phyloP scores from a whole-genome alignment of 306 rosid species.

The Dicorynia guianensis region DNA sequence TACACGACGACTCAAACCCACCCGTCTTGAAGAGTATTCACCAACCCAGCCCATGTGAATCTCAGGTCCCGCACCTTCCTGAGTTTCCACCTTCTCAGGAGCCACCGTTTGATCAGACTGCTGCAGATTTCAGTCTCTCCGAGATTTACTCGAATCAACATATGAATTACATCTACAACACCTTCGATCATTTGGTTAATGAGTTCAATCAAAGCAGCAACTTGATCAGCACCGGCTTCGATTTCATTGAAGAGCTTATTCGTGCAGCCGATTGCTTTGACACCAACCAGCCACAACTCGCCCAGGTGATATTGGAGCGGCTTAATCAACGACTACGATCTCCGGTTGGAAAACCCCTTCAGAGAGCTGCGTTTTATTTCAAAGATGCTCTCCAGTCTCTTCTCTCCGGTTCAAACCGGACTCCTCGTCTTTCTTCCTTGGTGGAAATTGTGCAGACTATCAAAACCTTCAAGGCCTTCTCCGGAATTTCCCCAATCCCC shows the following conservation, averaged over 20 bases:
- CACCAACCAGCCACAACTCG: slow-evolving; percentile 61
- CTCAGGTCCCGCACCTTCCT: slow-evolving; percentile 43
- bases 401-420: slow-evolving; percentile 58
- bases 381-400: slow-evolving; percentile 79
- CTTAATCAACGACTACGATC: slow-evolving; percentile 68
- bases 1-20: slow-evolving; percentile 61
- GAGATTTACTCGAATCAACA: slow-evolving; percentile 62
- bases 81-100: slow-evolving; percentile 59
- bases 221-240: slow-evolving; percentile 49
- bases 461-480: slow-evolving; percentile 69
- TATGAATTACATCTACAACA: slow-evolving; percentile 30
- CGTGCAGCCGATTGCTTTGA: slow-evolving; percentile 85
- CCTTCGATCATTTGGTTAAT: slow-evolving; percentile 40
- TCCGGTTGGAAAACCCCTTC: slow-evolving; percentile 62
- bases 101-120: slow-evolving; percentile 63
- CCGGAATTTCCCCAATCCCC: slow-evolving; percentile 76
- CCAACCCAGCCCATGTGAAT: slow-evolving; percentile 34
- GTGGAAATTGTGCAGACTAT: slow-evolving; percentile 80
- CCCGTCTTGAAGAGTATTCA: slow-evolving; percentile 44
- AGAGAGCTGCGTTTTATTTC: slow-evolving; percentile 78
- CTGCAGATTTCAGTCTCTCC: slow-evolving; percentile 53
- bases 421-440: slow-evolving; percentile 64
- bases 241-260: slow-evolving; percentile 73
- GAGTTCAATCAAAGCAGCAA: slow-evolving; percentile 46
- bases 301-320: slow-evolving; percentile 75